Conservation (phyloP, 495 filamentous ascomycete genomes). For the Pseudomonodictys pantanalensis region DNA sequence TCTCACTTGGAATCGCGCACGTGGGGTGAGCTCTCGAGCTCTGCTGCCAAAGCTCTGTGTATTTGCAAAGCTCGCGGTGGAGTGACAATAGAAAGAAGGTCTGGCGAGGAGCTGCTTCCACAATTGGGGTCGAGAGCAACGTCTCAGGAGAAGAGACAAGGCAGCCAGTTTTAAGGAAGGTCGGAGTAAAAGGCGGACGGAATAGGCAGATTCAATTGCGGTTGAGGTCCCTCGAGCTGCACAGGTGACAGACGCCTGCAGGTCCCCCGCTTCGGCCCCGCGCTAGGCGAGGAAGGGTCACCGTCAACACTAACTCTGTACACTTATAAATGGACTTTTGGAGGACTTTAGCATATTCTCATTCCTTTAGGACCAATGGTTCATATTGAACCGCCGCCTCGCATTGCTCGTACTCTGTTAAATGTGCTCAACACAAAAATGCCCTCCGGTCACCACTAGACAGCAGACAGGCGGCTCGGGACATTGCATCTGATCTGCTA, state of each 20-base stretch:
- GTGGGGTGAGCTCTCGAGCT: neutral
- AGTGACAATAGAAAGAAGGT: neutral
- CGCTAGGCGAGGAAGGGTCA: too few species aligned
- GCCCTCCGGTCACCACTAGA: too few species aligned
- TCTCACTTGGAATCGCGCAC: neutral
- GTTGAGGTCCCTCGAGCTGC: neutral
- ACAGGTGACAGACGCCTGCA: neutral
- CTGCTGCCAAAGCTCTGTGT: neutral
- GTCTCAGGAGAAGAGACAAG: constrained; percentile 16
- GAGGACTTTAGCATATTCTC: too few species aligned
- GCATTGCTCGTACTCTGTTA: too few species aligned
- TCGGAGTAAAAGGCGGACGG: neutral
- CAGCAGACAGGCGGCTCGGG: too few species aligned
- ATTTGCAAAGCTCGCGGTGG: neutral
- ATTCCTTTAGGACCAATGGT: too few species aligned
- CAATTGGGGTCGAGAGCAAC: constrained; percentile 20
- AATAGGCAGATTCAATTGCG: neutral
- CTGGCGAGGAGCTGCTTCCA: constrained; percentile 7
- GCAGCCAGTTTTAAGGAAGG: constrained; percentile 20
- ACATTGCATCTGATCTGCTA: too few species aligned
- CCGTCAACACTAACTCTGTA: too few species aligned
- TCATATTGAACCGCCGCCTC: too few species aligned
- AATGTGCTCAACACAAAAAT: too few species aligned
- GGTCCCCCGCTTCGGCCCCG: neutral
- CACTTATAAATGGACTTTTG: too few species aligned